A percentile compares a stretch with the other conserved stretches of the same genome.
Evolutionary conservation across 169 alveolate genomes (phyloP).

Genomic region (Plasmodium coatneyi): DNA sequence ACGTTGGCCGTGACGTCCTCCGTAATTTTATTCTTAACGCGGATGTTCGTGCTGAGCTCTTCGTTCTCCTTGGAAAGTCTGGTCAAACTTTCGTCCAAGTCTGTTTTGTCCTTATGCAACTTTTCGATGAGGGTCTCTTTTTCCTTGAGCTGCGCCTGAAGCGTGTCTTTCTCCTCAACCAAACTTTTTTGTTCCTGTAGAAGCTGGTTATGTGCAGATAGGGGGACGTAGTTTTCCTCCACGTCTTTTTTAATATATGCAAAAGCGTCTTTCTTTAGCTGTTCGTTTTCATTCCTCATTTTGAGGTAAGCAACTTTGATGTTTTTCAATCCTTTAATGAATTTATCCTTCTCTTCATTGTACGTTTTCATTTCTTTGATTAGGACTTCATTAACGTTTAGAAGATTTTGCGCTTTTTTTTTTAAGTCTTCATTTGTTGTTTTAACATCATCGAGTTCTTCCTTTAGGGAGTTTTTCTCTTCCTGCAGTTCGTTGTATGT

Average conservation of each 20-base stretch:
- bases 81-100: background rate
- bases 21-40: slow-evolving; percentile 51
- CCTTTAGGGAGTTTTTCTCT: slow-evolving; percentile 26
- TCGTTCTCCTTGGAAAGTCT: slow-evolving; percentile 30
- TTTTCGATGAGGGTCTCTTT: background rate
- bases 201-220: slow-evolving; percentile 25
- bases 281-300: slow-evolving; percentile 53
- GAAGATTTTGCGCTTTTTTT: slow-evolving; percentile 51
- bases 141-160: slow-evolving; percentile 27
- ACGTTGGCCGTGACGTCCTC: slow-evolving; percentile 42
- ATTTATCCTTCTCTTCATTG: slow-evolving; percentile 39
- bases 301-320: slow-evolving; percentile 61
- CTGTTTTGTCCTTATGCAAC: slow-evolving; percentile 17
- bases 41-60: slow-evolving; percentile 47
- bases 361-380: slow-evolving; percentile 57
- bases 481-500: slow-evolving; percentile 46
- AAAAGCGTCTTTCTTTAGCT: slow-evolving; percentile 42
- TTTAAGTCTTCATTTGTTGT: slow-evolving; percentile 45
- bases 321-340: slow-evolving; percentile 61
- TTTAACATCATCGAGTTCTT: slow-evolving; percentile 29
- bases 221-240: slow-evolving; percentile 45
- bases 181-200: slow-evolving; percentile 37
- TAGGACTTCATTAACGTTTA: slow-evolving; percentile 44
- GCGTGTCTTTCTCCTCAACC: slow-evolving; percentile 23
- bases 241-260: slow-evolving; percentile 51